A percentile compares a stretch with the other conserved stretches of the same genome.
phyloP scores from a whole-genome alignment of 2,329 filamentous ascomycete species.

The Penicillium sp. region DNA sequence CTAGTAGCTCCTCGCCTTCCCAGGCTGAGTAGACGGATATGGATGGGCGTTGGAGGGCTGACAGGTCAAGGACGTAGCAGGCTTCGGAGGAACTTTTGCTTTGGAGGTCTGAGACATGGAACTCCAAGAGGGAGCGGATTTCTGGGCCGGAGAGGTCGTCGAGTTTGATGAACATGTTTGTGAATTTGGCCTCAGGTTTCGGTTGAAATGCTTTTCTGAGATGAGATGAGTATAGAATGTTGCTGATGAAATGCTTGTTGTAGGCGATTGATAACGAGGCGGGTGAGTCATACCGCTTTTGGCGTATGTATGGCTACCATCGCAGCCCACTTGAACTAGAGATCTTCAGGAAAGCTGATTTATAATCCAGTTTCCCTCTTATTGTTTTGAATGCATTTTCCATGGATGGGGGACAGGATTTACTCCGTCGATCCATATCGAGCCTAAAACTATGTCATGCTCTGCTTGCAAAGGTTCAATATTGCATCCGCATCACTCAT shows the following conservation, averaged over 20 bases:
- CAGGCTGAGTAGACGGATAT: conserved; percentile 4
- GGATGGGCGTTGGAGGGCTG: neutral
- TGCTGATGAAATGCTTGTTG: neutral
- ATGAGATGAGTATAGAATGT: neutral
- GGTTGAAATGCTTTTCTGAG: too few species aligned
- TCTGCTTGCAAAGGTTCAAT: neutral
- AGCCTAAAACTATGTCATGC: neutral
- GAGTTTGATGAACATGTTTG: neutral
- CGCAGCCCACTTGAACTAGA: neutral
- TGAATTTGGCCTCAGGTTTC: neutral
- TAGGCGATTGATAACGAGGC: neutral
- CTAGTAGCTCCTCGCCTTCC: neutral
- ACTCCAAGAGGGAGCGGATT: neutral
- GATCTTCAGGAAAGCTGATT: neutral
- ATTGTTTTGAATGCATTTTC: too few species aligned
- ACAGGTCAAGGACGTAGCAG: conserved; percentile 3
- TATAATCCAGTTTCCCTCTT: neutral
- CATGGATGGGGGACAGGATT: neutral
- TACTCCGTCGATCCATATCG: neutral
- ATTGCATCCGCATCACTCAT: too few species aligned
- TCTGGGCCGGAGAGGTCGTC: neutral
- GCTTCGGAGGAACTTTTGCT: neutral
- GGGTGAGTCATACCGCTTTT: neutral
- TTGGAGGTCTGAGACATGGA: neutral
- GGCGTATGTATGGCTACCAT: neutral